Conservation (phyloP, 805 yeast genomes). For the Limtongozyma cylindracea region DNA sequence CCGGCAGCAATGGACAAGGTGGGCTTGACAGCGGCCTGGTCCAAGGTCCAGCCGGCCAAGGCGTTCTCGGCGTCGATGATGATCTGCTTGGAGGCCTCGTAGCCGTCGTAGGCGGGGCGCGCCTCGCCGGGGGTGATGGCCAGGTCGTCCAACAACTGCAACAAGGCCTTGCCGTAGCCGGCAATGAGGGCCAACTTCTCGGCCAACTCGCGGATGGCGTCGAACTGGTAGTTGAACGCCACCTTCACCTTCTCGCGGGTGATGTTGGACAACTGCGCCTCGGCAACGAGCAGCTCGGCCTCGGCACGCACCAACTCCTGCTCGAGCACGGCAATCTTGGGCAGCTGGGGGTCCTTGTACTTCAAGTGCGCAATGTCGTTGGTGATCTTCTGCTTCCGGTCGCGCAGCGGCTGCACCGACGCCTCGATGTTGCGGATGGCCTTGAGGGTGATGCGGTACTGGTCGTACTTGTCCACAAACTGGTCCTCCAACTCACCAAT, state of each 20-base stretch:
- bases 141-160: constrained; percentile 86
- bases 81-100: constrained; percentile 94
- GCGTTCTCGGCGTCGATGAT: constrained; percentile 93
- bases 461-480: constrained; percentile 94
- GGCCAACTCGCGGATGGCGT: constrained; percentile 80
- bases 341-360: constrained; percentile 95
- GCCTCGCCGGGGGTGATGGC: constrained; percentile 99
- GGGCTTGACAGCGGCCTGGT: constrained; percentile 86
- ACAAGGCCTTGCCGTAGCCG: constrained; percentile 93
- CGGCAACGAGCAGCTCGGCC: constrained; percentile 97
- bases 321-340: constrained; percentile 85
- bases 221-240: constrained; percentile 91
- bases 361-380: constrained; percentile 94
- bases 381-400: constrained; percentile 91
- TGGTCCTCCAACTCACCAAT: constrained; percentile 96
- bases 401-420: constrained; percentile 94
- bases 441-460: constrained; percentile 89
- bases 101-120: constrained; percentile 95
- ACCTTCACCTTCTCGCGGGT: constrained; percentile 96
- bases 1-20: constrained; percentile 66
- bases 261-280: constrained; percentile 94
- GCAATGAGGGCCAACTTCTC: constrained; percentile 95
- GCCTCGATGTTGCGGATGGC: constrained; percentile 91
- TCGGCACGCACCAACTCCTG: constrained; percentile 98
- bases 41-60: constrained; percentile 89